Evolutionary conservation across 2,329 filamentous ascomycete species (phyloP).

Genomic region (Metarhizium humberi): DNA sequence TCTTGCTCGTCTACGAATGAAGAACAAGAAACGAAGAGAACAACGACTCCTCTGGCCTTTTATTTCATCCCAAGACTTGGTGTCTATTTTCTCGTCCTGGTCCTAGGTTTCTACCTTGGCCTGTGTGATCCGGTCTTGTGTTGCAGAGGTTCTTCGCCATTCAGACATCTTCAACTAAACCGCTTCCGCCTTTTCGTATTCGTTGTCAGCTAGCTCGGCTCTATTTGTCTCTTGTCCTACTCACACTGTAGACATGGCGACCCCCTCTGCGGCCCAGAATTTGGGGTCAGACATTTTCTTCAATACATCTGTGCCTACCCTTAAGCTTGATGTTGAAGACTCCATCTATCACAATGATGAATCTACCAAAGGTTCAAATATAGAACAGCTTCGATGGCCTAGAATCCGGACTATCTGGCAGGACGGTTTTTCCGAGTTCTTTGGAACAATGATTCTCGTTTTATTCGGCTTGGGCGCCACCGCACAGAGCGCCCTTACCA

Average conservation of each 20-base stretch:
- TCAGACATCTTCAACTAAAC: too few species aligned
- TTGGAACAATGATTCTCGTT: slow-evolving; percentile 58
- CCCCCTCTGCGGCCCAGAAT: slow-evolving; percentile 15
- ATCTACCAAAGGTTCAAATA: slow-evolving; percentile 7
- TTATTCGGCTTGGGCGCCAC: slow-evolving; percentile 64
- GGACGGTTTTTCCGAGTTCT: slow-evolving; percentile 58
- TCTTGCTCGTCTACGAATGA: too few species aligned
- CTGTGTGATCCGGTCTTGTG: too few species aligned
- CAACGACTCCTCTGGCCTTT: too few species aligned
- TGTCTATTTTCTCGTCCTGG: too few species aligned
- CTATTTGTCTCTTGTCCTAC: neutral
- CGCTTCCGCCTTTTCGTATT: too few species aligned
- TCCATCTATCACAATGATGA: slow-evolving; percentile 11
- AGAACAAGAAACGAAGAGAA: too few species aligned
- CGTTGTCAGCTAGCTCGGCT: too few species aligned
- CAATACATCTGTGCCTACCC: slow-evolving; percentile 19
- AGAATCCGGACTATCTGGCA: slow-evolving; percentile 39
- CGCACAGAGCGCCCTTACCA: slow-evolving; percentile 56
- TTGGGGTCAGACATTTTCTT: slow-evolving; percentile 24
- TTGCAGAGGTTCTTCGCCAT: too few species aligned
- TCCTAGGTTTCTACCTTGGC: too few species aligned
- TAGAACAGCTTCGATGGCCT: slow-evolving; percentile 36
- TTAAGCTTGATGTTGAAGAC: slow-evolving; percentile 21
- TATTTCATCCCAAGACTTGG: too few species aligned
- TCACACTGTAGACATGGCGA: slow-evolving; percentile 16